These are phyloP conservation scores for Sporothrix protearum DNA, from an alignment of 2,329 filamentous ascomycete species.

Conservation along the genomic window DNA sequence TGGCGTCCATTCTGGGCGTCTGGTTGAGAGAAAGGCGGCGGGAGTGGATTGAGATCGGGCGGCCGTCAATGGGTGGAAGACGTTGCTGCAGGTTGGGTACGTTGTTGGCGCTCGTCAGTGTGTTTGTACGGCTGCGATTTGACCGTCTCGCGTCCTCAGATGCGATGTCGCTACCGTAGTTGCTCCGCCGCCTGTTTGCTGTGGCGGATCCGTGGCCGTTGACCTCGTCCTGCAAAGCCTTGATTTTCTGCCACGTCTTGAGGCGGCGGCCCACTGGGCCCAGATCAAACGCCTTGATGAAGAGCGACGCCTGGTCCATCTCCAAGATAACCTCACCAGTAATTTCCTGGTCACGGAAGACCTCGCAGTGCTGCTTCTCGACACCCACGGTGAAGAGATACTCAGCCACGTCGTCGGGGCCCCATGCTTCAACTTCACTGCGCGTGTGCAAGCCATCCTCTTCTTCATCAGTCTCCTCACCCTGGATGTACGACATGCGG, in stretches of 20 bases:
- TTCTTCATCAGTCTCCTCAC: conserved; percentile 93
- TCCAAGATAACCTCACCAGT: conserved; percentile 86
- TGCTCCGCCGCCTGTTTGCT: conserved; percentile 44
- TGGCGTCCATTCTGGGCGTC: conserved; percentile 46
- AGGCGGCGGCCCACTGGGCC: conserved; percentile 84
- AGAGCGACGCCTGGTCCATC: conserved; percentile 93
- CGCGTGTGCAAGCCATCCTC: conserved; percentile 66
- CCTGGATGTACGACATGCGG: conserved; percentile 85
- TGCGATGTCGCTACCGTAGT: conserved; percentile 57
- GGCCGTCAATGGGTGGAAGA: conserved; percentile 42
- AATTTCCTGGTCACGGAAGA: conserved; percentile 95
- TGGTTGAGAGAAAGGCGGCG: conserved; percentile 50
- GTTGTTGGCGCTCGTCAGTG: conserved; percentile 51
- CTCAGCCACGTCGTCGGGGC: conserved; percentile 76
- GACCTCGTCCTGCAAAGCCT: conserved; percentile 83
- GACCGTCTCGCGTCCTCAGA: conserved; percentile 52
- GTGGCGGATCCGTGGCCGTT: conserved; percentile 46
- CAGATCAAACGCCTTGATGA: conserved; percentile 92
- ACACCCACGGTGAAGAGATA: conserved; percentile 82
- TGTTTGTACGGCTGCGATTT: conserved; percentile 55
- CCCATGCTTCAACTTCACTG: conserved; percentile 76
- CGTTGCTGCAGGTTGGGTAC: conserved; percentile 46
- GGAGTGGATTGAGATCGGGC: conserved; percentile 46
- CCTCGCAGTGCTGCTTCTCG: conserved; percentile 84
- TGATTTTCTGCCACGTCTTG: conserved; percentile 97